Evolutionary conservation across 805 yeast species (phyloP).

Genomic region (Starmera dryadoides): DNA sequence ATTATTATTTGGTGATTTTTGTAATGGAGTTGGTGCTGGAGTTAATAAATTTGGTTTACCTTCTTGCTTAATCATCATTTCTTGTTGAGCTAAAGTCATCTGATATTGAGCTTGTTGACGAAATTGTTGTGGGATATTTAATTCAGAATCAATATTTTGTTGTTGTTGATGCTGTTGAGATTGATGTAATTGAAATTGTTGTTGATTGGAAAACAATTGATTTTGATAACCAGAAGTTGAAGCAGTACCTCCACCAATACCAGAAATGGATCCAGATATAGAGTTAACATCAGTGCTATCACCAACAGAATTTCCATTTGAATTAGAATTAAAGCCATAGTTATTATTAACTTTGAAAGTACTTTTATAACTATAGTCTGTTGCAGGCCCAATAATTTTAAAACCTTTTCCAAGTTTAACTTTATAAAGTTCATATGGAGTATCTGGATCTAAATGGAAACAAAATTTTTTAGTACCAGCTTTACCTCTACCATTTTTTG

Average conservation of each 20-base stretch:
- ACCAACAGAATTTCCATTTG: no score
- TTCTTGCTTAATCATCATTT: neutral
- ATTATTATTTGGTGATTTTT: neutral
- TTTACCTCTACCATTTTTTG: constrained; percentile 8
- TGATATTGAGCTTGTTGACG: no score
- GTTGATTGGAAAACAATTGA: no score
- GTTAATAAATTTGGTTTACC: neutral
- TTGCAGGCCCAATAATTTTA: constrained; percentile 5
- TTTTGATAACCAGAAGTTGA: no score
- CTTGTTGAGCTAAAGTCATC: no score
- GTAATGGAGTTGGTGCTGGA: neutral
- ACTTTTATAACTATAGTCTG: neutral
- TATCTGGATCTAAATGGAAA: constrained; percentile 10
- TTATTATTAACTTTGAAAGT: neutral
- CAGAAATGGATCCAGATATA: no score
- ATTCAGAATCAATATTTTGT: no score
- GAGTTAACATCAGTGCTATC: no score
- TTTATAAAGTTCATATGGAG: constrained; percentile 2
- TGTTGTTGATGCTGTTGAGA: neutral
- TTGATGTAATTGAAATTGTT: neutral
- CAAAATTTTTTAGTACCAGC: constrained; percentile 6
- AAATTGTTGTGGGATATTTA: no score
- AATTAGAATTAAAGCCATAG: neutral
- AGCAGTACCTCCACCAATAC: neutral
- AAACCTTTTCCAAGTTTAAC: constrained; percentile 11